phyloP scores from a whole-genome alignment of 2,329 filamentous ascomycete species.

The Epichloe bromicola region DNA sequence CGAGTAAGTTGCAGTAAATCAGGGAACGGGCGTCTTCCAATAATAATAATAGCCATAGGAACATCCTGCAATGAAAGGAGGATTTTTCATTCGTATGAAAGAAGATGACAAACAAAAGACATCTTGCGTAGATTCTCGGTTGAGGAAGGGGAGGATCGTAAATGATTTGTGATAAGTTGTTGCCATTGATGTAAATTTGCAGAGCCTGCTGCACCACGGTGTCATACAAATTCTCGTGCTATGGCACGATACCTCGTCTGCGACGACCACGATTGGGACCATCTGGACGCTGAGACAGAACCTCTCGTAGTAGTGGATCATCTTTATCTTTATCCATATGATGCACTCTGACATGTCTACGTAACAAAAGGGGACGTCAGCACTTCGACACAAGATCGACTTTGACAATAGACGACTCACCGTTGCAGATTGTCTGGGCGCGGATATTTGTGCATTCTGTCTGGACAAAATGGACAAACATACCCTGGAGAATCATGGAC shows the following conservation, averaged over 20 bases:
- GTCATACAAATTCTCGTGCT: conserved; percentile 1
- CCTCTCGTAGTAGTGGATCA: conserved; percentile 66
- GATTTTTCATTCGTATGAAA: neutral
- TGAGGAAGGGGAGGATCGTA: neutral
- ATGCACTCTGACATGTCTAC: conserved; percentile 82
- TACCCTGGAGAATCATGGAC: conserved; percentile 94
- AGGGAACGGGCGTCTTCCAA: neutral
- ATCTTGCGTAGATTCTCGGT: neutral
- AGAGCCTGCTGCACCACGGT: neutral
- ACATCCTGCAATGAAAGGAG: neutral
- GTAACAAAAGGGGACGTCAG: conserved; percentile 3
- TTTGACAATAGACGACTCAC: conserved; percentile 33
- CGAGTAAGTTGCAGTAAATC: neutral
- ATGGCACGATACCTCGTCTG: conserved; percentile 41
- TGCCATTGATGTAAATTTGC: neutral
- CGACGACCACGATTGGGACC: conserved; percentile 71
- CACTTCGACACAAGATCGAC: neutral
- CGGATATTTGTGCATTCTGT: conserved; percentile 87
- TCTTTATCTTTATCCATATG: conserved; percentile 85
- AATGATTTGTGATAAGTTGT: neutral
- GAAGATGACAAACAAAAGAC: neutral
- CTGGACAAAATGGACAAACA: conserved; percentile 89
- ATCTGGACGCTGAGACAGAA: conserved; percentile 74
- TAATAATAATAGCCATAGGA: neutral
- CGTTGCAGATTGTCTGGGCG: conserved; percentile 91